Evolutionary conservation across 78 protist species (phyloP), one percentile per base, ranked within the genome.

Genomic region (Protostelium mycophagum): DNA sequence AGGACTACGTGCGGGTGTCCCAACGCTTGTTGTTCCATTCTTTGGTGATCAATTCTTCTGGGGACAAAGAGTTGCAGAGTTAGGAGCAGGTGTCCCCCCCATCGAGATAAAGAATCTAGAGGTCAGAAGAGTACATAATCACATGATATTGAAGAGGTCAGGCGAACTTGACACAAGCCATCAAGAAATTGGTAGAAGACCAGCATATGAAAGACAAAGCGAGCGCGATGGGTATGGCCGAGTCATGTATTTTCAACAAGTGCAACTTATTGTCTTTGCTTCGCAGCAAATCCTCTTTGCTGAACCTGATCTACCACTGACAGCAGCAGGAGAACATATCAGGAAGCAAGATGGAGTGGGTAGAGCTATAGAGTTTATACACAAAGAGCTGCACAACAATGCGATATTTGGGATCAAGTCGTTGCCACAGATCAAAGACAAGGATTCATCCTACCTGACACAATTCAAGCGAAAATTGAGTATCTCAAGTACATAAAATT

Each of bases 11-110:
- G 90, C 89, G 0, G 90, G 90, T 28, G 85, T 85, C 83, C 97
- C 97, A 36, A 91, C 96, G 34, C 36, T 95, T 29, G 84, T 95
- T 16, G 84, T 95, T 38, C 96, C 97, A 5, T 93, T 95, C 83
- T 93, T 95, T 86, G 96, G 96, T 23, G 96, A 95, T 35, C 96
- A 94, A 86, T 89, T 87, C 92, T 94, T 94, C 63, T 94, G 96
- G 96, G 96, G 91, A 38, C 91, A 90, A 36, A 28, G 91, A 38
- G 84, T 93, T 29, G 73, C 89, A 85, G 83, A 84, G 0, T 31
- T 38, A 1, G 94, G 94, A 5, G 87, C 88, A n/a, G 94, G 94
- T 25, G 73, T 51, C 16, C 73, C 73, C 73, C 31, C 73, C 73
- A 51, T 51, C 73, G 73, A 51, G 16, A 16, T 51, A 25, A 5